Conservation (phyloP, 2,329 filamentous ascomycete genomes). For the Fusarium nygamai region DNA sequence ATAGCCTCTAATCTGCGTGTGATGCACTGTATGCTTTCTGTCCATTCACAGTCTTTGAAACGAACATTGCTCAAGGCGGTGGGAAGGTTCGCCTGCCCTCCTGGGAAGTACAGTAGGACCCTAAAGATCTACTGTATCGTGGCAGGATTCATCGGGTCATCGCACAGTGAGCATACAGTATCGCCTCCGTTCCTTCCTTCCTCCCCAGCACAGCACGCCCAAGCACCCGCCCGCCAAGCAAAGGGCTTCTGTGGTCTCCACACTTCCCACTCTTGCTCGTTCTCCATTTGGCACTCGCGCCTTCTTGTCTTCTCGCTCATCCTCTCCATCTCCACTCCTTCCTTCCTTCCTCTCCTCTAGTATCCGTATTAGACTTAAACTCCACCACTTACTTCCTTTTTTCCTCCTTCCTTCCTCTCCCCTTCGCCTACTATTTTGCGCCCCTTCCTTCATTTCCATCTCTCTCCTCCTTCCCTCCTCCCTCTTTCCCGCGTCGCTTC, state of each 20-base stretch:
- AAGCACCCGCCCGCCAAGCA: slow-evolving; percentile 40
- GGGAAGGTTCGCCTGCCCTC: slow-evolving; percentile 1
- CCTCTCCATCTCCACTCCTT: slow-evolving; percentile 21
- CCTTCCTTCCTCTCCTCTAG: slow-evolving; percentile 47
- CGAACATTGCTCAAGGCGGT: slow-evolving; percentile 12
- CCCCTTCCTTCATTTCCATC: slow-evolving; percentile 46
- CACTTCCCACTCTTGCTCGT: slow-evolving; percentile 19
- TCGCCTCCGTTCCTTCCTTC: slow-evolving; percentile 39
- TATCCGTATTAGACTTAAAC: slow-evolving; percentile 41
- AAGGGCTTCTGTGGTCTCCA: slow-evolving; percentile 19
- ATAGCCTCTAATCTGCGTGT: slow-evolving; percentile 15
- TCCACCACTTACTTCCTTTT: slow-evolving; percentile 46
- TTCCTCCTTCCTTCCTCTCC: slow-evolving; percentile 34
- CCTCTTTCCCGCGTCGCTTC: slow-evolving; percentile 44
- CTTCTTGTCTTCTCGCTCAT: slow-evolving; percentile 8
- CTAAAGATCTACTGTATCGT: slow-evolving; percentile 1
- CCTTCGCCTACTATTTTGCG: slow-evolving; percentile 44
- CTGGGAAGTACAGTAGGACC: neutral
- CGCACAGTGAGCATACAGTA: slow-evolving; percentile 21
- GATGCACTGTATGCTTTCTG: slow-evolving; percentile 32
- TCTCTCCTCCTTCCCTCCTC: slow-evolving; percentile 40
- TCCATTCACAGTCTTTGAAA: slow-evolving; percentile 27
- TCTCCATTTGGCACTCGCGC: slow-evolving; percentile 33
- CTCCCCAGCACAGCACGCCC: slow-evolving; percentile 12
- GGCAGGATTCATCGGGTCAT: neutral